Evolutionary conservation across 108 stramenopile species (phyloP).

Genomic region (Cyclostephanos tholiformis): DNA sequence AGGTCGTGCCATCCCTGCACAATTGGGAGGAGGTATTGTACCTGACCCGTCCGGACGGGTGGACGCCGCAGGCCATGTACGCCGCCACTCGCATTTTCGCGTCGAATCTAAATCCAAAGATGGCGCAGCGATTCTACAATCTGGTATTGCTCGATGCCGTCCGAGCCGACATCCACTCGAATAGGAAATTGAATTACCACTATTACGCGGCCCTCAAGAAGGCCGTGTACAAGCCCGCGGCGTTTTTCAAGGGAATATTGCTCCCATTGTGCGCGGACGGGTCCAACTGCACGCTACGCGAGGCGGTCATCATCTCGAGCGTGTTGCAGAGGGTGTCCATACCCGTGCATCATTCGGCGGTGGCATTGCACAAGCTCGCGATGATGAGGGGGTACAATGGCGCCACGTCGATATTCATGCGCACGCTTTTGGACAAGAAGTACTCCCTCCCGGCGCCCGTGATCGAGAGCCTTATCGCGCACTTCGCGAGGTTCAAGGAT

Average conservation of each 20-base stretch:
- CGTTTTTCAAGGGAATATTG: constrained; percentile 98
- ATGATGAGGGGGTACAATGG: constrained; percentile 90
- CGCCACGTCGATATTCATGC: constrained; percentile 90
- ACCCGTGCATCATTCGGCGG: constrained; percentile 96
- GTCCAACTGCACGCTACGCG: constrained; percentile 90
- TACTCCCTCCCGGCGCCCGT: constrained; percentile 96
- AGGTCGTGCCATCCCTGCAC: constrained; percentile 94
- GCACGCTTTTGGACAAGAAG: constrained; percentile 96
- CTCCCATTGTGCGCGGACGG: constrained; percentile 88
- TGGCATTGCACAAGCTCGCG: constrained; percentile 96
- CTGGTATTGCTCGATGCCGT: constrained; percentile 94
- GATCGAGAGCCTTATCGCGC: constrained; percentile 83
- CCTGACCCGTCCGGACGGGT: constrained; percentile 94
- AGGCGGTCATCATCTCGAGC: constrained; percentile 95
- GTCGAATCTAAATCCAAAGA: constrained; percentile 96
- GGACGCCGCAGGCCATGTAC: constrained; percentile 97
- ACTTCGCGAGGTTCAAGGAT: constrained; percentile 85
- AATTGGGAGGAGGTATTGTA: constrained; percentile 99
- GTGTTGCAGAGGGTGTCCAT: constrained; percentile 93
- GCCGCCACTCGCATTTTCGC: constrained; percentile 98
- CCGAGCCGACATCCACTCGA: constrained; percentile 89
- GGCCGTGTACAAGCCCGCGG: constrained; percentile 97
- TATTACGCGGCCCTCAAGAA: constrained; percentile 95
- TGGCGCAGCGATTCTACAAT: constrained; percentile 98
- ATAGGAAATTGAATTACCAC: constrained; percentile 98